Base-by-base conservation (phyloP, 169 alveolate species). In the Plasmodium malariae region DNA sequence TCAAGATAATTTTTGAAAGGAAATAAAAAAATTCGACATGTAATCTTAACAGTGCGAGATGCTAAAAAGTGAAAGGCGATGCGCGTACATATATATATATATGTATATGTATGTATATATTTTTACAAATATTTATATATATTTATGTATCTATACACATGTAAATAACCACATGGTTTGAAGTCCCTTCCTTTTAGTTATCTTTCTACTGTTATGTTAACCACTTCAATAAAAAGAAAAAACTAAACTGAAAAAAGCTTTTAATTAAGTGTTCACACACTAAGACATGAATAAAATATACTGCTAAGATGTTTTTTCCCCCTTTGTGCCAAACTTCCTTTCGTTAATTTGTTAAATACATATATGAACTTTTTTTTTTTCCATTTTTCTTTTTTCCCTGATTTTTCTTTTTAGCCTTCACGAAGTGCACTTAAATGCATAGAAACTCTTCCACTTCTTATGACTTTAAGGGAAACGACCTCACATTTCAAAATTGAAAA, bases 361-460 rank as follows among this genome's bases (percentile, higher is more conserved):
- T n/a, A n/a, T n/a, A n/a, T 17, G 17, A 14, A 14, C 5, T 5
- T 40, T 40, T 6, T 40, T 40, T 40, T 28, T 68, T 68, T 14
- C 78, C n/a, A 21, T 30, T 67, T n/a, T 71, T 49, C 17, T n/a
- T 2, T 28, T 4, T 14, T 24, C 34, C 17, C 14, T 4, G 24
- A 3, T 30, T 26, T 0, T 28, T 40, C 36, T 43, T 45, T 11
- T 72, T 30, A 0, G 67, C 19, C 24, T 34, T 30, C 24, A 30
- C 7, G 26, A 40, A 12, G 26, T 80, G 90, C 90, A 80, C 90
- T 67, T 6, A 49, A 80, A 37, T 48, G 90, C 90, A 80, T 70
- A 43, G 30, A n/a, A 3, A 17, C 7, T 28, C 24, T 57, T 26
- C 34, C 51, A 26, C 30, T 43, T 43, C n/a, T 1, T 34, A 11